Conservation (phyloP, 805 yeast genomes). For the Vanderwaltozyma polyspora region DNA sequence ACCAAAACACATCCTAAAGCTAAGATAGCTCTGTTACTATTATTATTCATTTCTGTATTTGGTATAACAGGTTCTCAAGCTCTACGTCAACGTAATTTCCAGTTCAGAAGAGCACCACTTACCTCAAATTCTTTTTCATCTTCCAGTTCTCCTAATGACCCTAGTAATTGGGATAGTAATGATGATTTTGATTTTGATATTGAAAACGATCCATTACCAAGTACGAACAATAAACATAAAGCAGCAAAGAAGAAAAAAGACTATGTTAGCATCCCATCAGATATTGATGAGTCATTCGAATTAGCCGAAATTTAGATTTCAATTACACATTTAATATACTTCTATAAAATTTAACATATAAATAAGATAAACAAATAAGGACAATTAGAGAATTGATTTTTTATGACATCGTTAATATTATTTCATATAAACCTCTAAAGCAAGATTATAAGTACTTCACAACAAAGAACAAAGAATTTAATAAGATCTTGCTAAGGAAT, state of each 20-base stretch:
- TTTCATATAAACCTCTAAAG: too few relatives aligned
- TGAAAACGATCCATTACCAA: slow-evolving; percentile 1
- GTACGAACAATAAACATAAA: slow-evolving; percentile 1
- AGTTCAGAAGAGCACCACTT: background rate
- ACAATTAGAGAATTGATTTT: too few relatives aligned
- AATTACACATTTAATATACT: too few relatives aligned
- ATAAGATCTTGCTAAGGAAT: too few relatives aligned
- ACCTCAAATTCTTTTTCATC: background rate
- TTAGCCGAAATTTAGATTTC: too few relatives aligned
- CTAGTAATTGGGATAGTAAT: background rate
- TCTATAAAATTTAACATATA: too few relatives aligned
- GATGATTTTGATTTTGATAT: slow-evolving; percentile 9
- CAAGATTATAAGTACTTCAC: too few relatives aligned
- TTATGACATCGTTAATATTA: too few relatives aligned
- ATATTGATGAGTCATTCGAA: slow-evolving; percentile 18
- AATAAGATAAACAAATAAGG: too few relatives aligned
- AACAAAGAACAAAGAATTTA: too few relatives aligned
- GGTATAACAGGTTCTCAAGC: background rate
- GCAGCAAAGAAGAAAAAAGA: slow-evolving; percentile 8
- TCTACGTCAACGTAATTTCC: background rate
- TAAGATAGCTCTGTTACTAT: background rate
- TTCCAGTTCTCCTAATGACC: background rate
- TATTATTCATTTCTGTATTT: background rate
- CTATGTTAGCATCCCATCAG: slow-evolving; percentile 14
- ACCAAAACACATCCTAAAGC: slow-evolving; percentile 3